Evolutionary conservation across 176 grass and related monocot species (phyloP).

Genomic region (Hyparrhenia diplandra): DNA sequence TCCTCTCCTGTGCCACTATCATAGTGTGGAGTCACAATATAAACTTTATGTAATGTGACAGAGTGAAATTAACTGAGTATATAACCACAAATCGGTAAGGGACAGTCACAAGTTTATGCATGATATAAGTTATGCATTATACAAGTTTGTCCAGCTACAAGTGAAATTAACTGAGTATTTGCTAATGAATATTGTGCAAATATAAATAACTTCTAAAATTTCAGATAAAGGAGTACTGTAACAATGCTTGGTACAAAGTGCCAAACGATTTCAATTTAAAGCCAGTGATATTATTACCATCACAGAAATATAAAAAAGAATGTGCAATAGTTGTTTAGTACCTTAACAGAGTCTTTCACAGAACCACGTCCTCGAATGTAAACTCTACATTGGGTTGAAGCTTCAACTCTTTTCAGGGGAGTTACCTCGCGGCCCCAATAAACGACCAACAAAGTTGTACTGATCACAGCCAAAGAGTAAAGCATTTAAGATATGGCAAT

Average conservation of each 20-base stretch:
- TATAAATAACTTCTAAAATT: neutral
- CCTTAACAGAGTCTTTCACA: conserved; percentile 96
- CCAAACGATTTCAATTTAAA: conserved; percentile 2
- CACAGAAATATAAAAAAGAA: neutral
- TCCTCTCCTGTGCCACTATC: neutral
- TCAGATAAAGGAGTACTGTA: neutral
- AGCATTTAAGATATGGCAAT: conserved; percentile 18
- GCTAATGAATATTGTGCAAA: neutral
- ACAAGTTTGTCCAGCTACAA: neutral
- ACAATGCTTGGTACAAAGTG: neutral
- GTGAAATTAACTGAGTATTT: neutral
- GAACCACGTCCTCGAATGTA: conserved; percentile 93
- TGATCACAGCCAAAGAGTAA: conserved; percentile 34
- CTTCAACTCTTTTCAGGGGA: conserved; percentile 99
- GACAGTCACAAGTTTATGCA: neutral
- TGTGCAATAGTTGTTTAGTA: conserved; percentile 26
- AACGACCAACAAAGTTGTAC: conserved; percentile 98
- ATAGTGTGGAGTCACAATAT: neutral
- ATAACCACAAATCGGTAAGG: neutral
- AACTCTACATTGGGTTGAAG: conserved; percentile 91
- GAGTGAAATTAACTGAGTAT: neutral
- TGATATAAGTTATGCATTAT: neutral
- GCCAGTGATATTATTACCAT: neutral
- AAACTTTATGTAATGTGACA: neutral
- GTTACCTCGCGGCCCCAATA: conserved; percentile 92